These are phyloP conservation scores for Ophiocordyceps sinensis DNA, from an alignment of 2,329 filamentous ascomycete species.

Conservation along the genomic window DNA sequence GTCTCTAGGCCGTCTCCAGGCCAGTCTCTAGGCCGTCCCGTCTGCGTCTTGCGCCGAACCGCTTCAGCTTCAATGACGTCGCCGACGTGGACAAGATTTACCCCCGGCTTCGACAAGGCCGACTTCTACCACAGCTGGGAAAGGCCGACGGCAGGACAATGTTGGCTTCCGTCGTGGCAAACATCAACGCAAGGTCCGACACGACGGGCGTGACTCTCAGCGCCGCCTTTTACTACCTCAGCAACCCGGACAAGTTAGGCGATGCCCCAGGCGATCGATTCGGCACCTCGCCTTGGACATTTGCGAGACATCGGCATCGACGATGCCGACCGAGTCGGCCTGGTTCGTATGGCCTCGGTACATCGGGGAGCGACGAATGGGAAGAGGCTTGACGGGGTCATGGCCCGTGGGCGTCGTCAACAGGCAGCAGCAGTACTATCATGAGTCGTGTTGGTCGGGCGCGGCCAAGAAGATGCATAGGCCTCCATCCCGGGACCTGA, in stretches of 20 bases:
- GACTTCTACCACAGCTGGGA: neutral
- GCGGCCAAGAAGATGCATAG: too few species aligned
- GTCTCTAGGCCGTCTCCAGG: too few species aligned
- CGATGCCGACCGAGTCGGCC: neutral
- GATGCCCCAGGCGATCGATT: neutral
- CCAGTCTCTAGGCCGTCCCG: neutral
- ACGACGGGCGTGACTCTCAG: slow-evolving; percentile 1
- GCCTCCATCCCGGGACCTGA: too few species aligned
- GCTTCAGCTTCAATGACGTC: neutral
- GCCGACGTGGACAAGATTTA: neutral
- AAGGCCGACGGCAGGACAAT: neutral
- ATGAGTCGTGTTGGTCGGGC: too few species aligned
- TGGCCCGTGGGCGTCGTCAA: too few species aligned
- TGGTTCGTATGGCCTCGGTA: neutral
- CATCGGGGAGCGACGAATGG: neutral
- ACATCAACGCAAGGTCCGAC: slow-evolving; percentile 1
- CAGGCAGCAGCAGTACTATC: too few species aligned
- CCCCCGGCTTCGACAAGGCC: neutral
- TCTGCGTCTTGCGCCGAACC: neutral
- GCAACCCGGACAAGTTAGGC: slow-evolving; percentile 26
- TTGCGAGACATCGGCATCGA: neutral
- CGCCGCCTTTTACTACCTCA: slow-evolving; percentile 15
- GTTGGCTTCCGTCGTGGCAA: neutral
- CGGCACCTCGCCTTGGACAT: neutral
- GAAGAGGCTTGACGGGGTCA: neutral